These are phyloP conservation scores for Leishmania arabica DNA, from an alignment of 208 protist species.

Conservation along the genomic window DNA sequence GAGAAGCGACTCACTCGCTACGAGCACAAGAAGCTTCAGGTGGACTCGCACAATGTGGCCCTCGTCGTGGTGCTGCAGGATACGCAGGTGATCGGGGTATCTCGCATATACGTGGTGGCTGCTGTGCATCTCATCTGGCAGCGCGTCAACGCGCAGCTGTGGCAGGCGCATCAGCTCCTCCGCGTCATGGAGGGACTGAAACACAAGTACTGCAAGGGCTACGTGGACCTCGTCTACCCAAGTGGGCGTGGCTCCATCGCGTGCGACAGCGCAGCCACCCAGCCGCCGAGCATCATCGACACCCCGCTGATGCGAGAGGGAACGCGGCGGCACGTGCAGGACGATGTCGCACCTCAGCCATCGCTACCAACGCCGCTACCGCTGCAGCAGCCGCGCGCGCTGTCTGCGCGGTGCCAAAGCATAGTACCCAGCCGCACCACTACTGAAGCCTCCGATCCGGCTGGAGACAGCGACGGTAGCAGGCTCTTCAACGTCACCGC, in stretches of 20 bases:
- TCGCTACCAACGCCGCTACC: not conserved
- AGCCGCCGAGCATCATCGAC: constrained; percentile 15
- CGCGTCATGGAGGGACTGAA: constrained; percentile 58
- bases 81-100: constrained; percentile 27
- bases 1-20: constrained; percentile 54
- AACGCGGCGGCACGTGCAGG: not conserved
- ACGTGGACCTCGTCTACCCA: constrained; percentile 12
- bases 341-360: not conserved
- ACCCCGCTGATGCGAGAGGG: constrained; percentile 17
- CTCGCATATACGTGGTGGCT: constrained; percentile 61
- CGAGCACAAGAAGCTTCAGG: constrained; percentile 70
- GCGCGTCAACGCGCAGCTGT: constrained; percentile 80
- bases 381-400: not conserved
- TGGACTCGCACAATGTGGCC: constrained; percentile 84
- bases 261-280: constrained; percentile 8
- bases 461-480: constrained; percentile 1
- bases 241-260: not conserved
- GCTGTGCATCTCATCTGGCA: constrained; percentile 85
- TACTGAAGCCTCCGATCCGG: constrained; percentile 10
- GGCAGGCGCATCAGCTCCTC: constrained; percentile 75
- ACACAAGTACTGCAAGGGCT: constrained; percentile 47
- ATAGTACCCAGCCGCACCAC: not conserved
- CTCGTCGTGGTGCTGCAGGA: constrained; percentile 78
- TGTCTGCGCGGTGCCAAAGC: not conserved
- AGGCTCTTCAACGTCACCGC: not conserved